Evolutionary conservation across 2,329 filamentous ascomycete species (phyloP), one percentile per base, ranked within the genome.

Genomic region (Diplodia sapinea): DNA sequence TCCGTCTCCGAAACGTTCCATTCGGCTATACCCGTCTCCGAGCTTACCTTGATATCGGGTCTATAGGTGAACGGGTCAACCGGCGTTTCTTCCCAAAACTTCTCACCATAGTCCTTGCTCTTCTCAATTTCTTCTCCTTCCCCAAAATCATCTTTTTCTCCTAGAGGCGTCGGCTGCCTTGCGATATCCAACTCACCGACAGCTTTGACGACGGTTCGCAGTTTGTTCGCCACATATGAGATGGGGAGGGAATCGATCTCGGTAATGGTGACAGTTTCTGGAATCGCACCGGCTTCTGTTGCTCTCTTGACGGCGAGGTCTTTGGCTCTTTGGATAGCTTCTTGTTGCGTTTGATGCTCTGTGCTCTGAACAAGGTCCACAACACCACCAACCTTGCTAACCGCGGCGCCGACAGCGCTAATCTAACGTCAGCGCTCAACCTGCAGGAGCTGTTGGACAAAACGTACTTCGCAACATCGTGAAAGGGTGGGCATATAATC

Each of bases 181-280:
- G 74, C 72, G 52, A 74, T 79, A 68, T 81, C 79, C 17, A 84
- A 77, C 56, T 83, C 79, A 5, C 87, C 88, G 0, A 85, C 86
- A 1, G 87, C 87, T 62, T 85, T 81, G 11, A 88, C 83, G 17
- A 89, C 79, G 68, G 81, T 79, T 2, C 80, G 74, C 2, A 79
- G 75, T 67, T 86, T 78, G 83, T 88, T 65, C 77, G 83, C 54
- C 77, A 84, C 77, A 83, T 88, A 79, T 68, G 84, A 83, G 43
- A 89, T 74, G 0, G 87, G 87, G 9, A 89, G 20, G 74, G 47
- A 81, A 65, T 87, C 85, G 70, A 85, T 80, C 71, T 87, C 85
- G 1, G 82, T 84, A 23, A 87, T 75, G 57, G 80, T 77, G 3
- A 84, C 79, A 0, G 81, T 82, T 4, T 79, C 76, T 4, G 75